Percentiles rank a stretch among this genome's conserved stretches.
These are phyloP conservation scores for Aspergillus oerlinghausenensis DNA, from an alignment of 2,329 filamentous ascomycete species.

Conservation along the genomic window DNA sequence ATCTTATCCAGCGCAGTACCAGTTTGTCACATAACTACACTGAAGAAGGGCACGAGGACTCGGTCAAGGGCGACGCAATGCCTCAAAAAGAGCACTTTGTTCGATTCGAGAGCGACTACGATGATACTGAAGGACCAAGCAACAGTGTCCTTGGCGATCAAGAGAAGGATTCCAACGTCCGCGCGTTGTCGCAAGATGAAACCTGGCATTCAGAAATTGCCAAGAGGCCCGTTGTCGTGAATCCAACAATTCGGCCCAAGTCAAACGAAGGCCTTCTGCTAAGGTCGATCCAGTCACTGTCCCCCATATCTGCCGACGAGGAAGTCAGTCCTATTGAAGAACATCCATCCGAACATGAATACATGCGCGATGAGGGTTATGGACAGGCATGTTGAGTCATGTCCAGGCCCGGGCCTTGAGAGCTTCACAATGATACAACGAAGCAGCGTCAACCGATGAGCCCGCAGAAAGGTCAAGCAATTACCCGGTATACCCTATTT, in stretches of 20 bases:
- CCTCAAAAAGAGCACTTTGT: conserved; percentile 73
- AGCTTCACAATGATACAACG: not conserved
- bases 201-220: conserved; percentile 50
- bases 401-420: not conserved
- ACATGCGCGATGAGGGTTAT: conserved; percentile 45
- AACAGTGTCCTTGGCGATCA: conserved; percentile 54
- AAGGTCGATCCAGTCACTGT: conserved; percentile 44
- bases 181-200: conserved; percentile 27
- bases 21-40: conserved; percentile 34
- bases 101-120: conserved; percentile 46
- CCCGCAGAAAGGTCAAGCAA: not conserved
- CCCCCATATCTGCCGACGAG: conserved; percentile 30
- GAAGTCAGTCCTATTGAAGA: conserved; percentile 31
- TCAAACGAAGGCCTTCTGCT: conserved; percentile 56
- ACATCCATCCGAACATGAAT: conserved; percentile 44
- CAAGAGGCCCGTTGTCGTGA: conserved; percentile 61
- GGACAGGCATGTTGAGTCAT: conserved; percentile 10
- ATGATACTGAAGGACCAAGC: conserved; percentile 42
- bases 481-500: not conserved
- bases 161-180: conserved; percentile 35
- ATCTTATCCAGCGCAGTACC: conserved; percentile 37
- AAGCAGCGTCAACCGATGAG: not conserved
- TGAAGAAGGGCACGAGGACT: conserved; percentile 49
- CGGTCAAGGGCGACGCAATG: conserved; percentile 53
- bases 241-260: conserved; percentile 53